These are phyloP conservation scores for Ustilago nuda DNA, from an alignment of 1,284 basidiomycete species.

Conservation along the genomic window DNA sequence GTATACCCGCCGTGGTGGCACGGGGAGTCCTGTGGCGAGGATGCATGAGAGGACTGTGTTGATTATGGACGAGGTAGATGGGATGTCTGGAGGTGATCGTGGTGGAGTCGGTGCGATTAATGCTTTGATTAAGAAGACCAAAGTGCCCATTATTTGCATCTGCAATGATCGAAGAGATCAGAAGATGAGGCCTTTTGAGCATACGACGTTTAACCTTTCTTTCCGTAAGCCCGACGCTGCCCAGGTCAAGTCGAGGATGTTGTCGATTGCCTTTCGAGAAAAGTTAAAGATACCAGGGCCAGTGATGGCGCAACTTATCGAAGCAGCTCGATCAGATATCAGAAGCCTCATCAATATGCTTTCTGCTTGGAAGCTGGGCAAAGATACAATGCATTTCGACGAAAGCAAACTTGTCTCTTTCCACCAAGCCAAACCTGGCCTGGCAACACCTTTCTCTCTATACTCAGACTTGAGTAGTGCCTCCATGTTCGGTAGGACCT, in stretches of 20 bases:
- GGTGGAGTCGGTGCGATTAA: conserved; percentile 95
- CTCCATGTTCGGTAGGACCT: conserved; percentile 85
- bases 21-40: conserved; percentile 56
- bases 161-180: conserved; percentile 88
- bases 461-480: conserved; percentile 80
- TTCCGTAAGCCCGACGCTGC: conserved; percentile 62
- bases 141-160: conserved; percentile 97
- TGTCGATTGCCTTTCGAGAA: conserved; percentile 77
- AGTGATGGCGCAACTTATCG: conserved; percentile 90
- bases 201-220: conserved; percentile 80
- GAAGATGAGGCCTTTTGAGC: conserved; percentile 88
- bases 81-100: conserved; percentile 97
- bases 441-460: conserved; percentile 77
- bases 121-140: conserved; percentile 91
- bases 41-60: conserved; percentile 86
- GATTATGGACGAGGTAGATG: conserved; percentile 99
- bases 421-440: conserved; percentile 82
- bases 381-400: conserved; percentile 71
- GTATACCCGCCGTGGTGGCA: conserved; percentile 72
- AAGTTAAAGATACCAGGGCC: conserved; percentile 90
- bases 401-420: conserved; percentile 82
- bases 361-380: conserved; percentile 82
- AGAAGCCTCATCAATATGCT: conserved; percentile 97
- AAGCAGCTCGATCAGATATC: conserved; percentile 91
- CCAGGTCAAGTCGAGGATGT: conserved; percentile 72